Conservation (phyloP, 2,329 filamentous ascomycete genomes). For the Fusarium cyanostomum region DNA sequence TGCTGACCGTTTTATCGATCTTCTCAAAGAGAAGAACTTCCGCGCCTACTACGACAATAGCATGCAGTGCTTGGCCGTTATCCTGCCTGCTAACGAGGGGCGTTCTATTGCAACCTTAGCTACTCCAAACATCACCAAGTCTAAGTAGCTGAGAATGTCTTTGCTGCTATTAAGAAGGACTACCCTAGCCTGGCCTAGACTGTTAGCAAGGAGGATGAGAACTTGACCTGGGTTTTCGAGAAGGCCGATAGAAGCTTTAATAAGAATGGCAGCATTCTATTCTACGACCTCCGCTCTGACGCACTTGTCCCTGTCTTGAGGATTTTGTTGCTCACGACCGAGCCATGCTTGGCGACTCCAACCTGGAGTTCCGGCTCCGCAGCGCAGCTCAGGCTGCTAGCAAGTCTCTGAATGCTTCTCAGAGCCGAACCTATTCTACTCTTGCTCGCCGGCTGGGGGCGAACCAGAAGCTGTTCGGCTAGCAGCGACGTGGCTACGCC, state of each 20-base stretch:
- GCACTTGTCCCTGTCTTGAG: slow-evolving; percentile 77
- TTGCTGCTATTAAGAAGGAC: slow-evolving; percentile 92
- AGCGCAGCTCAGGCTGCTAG: slow-evolving; percentile 77
- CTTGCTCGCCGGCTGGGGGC: neutral
- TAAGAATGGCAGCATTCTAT: slow-evolving; percentile 86
- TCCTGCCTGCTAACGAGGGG: slow-evolving; percentile 76
- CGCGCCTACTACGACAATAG: slow-evolving; percentile 94
- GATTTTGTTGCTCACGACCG: slow-evolving; percentile 86
- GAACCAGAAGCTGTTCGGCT: slow-evolving; percentile 22
- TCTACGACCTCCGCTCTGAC: slow-evolving; percentile 86
- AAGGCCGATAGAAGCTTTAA: slow-evolving; percentile 94
- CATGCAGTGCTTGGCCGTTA: slow-evolving; percentile 91
- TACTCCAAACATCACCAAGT: slow-evolving; percentile 91
- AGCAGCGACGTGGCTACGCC: slow-evolving; percentile 34
- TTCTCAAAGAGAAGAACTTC: slow-evolving; percentile 80
- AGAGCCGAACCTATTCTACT: slow-evolving; percentile 36
- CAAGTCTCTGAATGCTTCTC: slow-evolving; percentile 53
- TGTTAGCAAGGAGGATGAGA: slow-evolving; percentile 96
- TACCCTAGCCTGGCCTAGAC: slow-evolving; percentile 93
- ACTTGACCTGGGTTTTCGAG: slow-evolving; percentile 97
- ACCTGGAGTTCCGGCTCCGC: slow-evolving; percentile 86
- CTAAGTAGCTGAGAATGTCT: slow-evolving; percentile 98
- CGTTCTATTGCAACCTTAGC: slow-evolving; percentile 82
- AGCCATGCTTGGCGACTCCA: slow-evolving; percentile 88
- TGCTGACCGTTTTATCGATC: slow-evolving; percentile 86